These are phyloP conservation scores for Trichoderma sp. DNA, from an alignment of 2,329 filamentous ascomycete species.

Conservation along the genomic window DNA sequence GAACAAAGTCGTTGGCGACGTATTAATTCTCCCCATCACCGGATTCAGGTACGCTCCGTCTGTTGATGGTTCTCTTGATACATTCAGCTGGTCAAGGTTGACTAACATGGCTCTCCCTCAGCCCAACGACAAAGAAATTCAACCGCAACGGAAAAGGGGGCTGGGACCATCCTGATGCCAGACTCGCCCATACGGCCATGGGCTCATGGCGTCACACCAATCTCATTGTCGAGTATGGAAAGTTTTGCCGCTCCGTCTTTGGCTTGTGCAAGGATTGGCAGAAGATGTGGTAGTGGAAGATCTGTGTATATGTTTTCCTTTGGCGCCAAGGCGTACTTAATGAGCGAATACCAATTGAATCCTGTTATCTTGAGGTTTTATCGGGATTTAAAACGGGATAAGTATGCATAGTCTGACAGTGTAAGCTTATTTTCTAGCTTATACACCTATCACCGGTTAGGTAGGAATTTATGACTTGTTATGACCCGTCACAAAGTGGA, in stretches of 20 bases:
- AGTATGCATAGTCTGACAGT: not conserved
- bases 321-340: no score
- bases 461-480: not conserved
- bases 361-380: no score
- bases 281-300: constrained; percentile 26
- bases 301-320: no score
- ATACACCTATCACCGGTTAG: rapidly evolving
- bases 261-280: constrained; percentile 33
- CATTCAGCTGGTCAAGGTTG: not conserved
- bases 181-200: constrained; percentile 33
- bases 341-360: no score
- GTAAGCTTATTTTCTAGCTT: not conserved
- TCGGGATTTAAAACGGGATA: no score
- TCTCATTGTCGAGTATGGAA: constrained; percentile 32
- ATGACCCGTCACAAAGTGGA: not conserved
- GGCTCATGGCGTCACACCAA: constrained; percentile 34
- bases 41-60: constrained; percentile 32
- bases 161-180: constrained; percentile 30
- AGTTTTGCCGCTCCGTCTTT: constrained; percentile 34
- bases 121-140: constrained; percentile 31
- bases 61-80: not conserved
- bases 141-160: constrained; percentile 34
- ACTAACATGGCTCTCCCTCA: not conserved
- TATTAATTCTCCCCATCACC: constrained; percentile 33
- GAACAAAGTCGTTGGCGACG: constrained; percentile 33